phyloP scores from a whole-genome alignment of 345 rosid genomes.

The Populus davidiana region DNA sequence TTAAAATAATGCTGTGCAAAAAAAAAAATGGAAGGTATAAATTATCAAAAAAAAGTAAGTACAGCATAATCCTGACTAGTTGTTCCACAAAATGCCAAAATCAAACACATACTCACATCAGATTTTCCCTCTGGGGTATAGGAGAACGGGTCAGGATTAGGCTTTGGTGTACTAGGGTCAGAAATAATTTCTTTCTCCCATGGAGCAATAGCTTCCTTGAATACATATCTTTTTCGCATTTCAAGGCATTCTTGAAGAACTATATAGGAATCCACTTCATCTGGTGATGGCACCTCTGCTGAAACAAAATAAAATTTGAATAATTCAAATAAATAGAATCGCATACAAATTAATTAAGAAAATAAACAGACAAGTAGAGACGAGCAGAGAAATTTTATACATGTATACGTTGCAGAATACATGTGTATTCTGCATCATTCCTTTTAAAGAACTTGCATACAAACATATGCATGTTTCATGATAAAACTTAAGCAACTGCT shows the following conservation, averaged over 20 bases:
- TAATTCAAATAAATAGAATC: not conserved
- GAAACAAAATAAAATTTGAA: not conserved
- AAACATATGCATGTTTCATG: not conserved
- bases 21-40: conserved; percentile 15
- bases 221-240: conserved; percentile 73
- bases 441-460: not conserved
- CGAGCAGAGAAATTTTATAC: not conserved
- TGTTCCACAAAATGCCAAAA: not conserved
- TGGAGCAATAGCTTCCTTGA: conserved; percentile 81
- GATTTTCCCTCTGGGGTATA: conserved; percentile 73
- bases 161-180: conserved; percentile 98
- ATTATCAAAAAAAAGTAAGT: conserved; percentile 1
- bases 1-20: conserved; percentile 75
- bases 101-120: conserved; percentile 47
- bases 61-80: not conserved
- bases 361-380: not conserved
- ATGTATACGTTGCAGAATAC: not conserved
- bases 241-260: conserved; percentile 94
- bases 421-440: not conserved
- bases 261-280: conserved; percentile 76
- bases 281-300: conserved; percentile 75
- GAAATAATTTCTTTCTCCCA: conserved; percentile 95
- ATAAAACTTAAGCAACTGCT: not conserved
- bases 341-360: not conserved
- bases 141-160: conserved; percentile 80